These are phyloP conservation scores for Pythium brachiatum DNA, from an alignment of 352 stramenopile genomes.

Conservation along the genomic window DNA sequence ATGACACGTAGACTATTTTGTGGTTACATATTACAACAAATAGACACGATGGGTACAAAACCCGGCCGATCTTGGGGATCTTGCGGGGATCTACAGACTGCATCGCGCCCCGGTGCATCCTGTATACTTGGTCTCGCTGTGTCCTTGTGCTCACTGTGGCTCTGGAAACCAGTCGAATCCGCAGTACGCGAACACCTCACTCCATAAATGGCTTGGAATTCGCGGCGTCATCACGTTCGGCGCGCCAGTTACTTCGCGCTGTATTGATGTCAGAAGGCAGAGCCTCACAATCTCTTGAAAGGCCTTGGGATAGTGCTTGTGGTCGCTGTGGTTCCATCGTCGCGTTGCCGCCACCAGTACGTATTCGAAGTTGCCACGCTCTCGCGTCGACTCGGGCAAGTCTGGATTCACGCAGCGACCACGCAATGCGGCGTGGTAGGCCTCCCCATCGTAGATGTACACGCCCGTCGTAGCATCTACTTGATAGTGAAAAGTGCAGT, in stretches of 20 bases:
- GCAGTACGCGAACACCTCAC: slow-evolving; percentile 6
- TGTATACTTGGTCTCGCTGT: too few relatives aligned
- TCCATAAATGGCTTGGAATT: not conserved
- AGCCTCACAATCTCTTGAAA: not conserved
- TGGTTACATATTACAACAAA: too few relatives aligned
- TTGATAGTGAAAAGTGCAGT: not conserved
- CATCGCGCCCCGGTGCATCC: too few relatives aligned
- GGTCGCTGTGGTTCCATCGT: slow-evolving; percentile 1
- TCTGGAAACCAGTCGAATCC: not conserved
- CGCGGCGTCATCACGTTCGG: not conserved
- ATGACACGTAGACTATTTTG: not conserved
- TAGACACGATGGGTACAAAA: too few relatives aligned
- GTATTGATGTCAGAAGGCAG: not conserved
- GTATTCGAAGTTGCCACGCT: slow-evolving; percentile 2
- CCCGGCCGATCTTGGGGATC: too few relatives aligned
- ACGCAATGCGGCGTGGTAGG: not conserved
- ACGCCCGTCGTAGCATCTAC: not conserved
- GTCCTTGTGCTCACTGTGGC: not conserved
- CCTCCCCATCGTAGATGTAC: not conserved
- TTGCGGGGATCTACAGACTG: too few relatives aligned
- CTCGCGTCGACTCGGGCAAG: not conserved
- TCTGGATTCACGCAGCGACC: not conserved
- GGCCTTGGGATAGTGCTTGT: not conserved
- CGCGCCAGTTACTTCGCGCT: not conserved
- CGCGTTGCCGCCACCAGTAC: not conserved